Base-by-base conservation (phyloP, 805 yeast genomes). In the Monosporozyma siamensis region DNA sequence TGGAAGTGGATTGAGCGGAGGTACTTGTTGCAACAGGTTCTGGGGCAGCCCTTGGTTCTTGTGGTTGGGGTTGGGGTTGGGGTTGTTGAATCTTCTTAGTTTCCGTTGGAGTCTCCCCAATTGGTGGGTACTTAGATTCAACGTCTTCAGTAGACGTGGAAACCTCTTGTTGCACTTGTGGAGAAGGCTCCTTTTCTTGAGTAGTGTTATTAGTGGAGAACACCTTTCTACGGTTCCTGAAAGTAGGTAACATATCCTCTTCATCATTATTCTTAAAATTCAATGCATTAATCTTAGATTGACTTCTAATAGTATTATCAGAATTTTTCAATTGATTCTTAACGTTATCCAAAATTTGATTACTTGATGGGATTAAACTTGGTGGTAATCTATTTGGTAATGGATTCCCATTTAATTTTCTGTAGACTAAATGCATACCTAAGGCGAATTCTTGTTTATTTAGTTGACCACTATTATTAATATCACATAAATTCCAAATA, bases 381-480 rank as follows among this genome's bases (percentile, higher is more conserved):
- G 94, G 87, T 3, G 97, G 97, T 41, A 90, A 71, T 42, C 78
- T 69, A 38, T 70, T 58, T 20, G 98, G 98, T 40, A 92, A 65
- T n/a, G 82, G 86, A 49, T 76, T 78, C 2, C 97, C 97, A 56
- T 88, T 89, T 58, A 90, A 68, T 48, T 90, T 75, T 61, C 96
- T 77, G 65, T 92, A 90, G 35, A 90, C 90, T 45, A 90, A 70
- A 70, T 94, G 97, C 97, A 90, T 92, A 25, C 97, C 97, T 27
- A 92, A 88, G 0, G 95, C 82, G 67, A 90, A 92, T 61, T 87
- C 95, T 59, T 90, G 96, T 54, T 77, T 79, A 59, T 85, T 84
- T 51, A 90, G 75, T 57, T 76, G 78, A 4, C 97, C 96, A 43
- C 82, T 73, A 60, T 88, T 83, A 43, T 80, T 79, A 12, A 80